Evolutionary conservation across 345 rosid genomes (phyloP), one percentile per base, ranked within the genome.

Genomic region (Aquilaria yunnanensis): DNA sequence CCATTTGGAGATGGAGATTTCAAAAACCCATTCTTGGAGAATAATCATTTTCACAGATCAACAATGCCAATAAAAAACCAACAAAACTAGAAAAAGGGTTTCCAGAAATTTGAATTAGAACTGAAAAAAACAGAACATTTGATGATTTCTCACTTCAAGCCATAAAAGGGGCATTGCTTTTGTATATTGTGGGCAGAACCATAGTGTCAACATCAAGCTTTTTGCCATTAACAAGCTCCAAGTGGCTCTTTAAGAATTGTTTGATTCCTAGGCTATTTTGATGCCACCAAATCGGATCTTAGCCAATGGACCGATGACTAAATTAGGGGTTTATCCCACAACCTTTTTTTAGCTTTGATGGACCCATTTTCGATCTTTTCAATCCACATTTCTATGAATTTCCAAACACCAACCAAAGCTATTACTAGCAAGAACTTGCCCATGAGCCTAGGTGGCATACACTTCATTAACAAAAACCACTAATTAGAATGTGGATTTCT

Each of bases 91-190:
- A n/a, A n/a, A n/a, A n/a, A n/a, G n/a, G n/a, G n/a, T n/a, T n/a
- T n/a, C n/a, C n/a, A n/a, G n/a, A n/a, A n/a, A n/a, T n/a, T n/a
- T n/a, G n/a, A n/a, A n/a, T n/a, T n/a, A n/a, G n/a, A n/a, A n/a
- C n/a, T n/a, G n/a, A n/a, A n/a, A n/a, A n/a, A n/a, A n/a, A n/a
- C n/a, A n/a, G n/a, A n/a, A n/a, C n/a, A n/a, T n/a, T n/a, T n/a
- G n/a, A n/a, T n/a, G n/a, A n/a, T 54, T 32, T 56, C 70, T 77
- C 70, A 87, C 97, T 92, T 81, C 73, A 16, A 92, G 87, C 98
- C 98, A 92, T n/a, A 43, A 75, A 88, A 62, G 94, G 96, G 33
- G 89, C 98, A 57, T 89, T 92, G 87, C 98, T 92, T 60, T 95
- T 72, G 54, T 92, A 92, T 2, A 96, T 95, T 9, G 98, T 92